Conservation (phyloP, 139 green algal genomes). For the Picochlorum costavermella region DNA sequence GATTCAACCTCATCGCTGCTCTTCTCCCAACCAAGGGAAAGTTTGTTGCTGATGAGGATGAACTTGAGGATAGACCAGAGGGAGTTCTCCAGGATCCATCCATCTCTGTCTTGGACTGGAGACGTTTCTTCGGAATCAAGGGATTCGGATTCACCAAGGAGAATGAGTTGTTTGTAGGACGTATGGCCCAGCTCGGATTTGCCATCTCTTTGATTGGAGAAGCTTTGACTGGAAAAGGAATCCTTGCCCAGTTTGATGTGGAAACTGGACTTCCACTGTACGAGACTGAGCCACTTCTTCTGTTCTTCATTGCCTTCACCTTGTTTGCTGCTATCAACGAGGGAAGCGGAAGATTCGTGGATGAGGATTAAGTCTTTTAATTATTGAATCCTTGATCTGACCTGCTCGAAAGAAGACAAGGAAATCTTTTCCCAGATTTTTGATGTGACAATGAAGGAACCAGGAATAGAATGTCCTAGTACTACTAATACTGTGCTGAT, state of each 20-base stretch:
- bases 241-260: conserved; percentile 56
- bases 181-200: conserved; percentile 74
- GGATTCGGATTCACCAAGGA: conserved; percentile 32
- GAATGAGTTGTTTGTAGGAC: conserved; percentile 77
- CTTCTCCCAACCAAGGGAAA: conserved; percentile 43
- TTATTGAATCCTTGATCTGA: no score
- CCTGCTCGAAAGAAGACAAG: no score
- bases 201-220: conserved; percentile 65
- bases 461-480: no score
- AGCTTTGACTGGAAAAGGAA: conserved; percentile 60
- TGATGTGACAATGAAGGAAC: no score
- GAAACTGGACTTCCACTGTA: conserved; percentile 53
- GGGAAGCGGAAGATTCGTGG: conserved; percentile 40
- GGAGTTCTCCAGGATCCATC: conserved; percentile 49
- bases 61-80: conserved; percentile 26
- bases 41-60: conserved; percentile 36
- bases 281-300: conserved; percentile 55
- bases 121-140: conserved; percentile 20
- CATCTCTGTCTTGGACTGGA: conserved; percentile 21
- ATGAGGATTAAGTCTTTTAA: background rate
- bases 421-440: no score
- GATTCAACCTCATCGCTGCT: conserved; percentile 51
- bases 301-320: conserved; percentile 52
- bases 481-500: no score
- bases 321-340: conserved; percentile 46